Percentiles rank a stretch among this genome's conserved stretches.
Evolutionary conservation across 225 moss, liverwort and hornwort genomes (phyloP).

Genomic region (Ulota crispa): DNA sequence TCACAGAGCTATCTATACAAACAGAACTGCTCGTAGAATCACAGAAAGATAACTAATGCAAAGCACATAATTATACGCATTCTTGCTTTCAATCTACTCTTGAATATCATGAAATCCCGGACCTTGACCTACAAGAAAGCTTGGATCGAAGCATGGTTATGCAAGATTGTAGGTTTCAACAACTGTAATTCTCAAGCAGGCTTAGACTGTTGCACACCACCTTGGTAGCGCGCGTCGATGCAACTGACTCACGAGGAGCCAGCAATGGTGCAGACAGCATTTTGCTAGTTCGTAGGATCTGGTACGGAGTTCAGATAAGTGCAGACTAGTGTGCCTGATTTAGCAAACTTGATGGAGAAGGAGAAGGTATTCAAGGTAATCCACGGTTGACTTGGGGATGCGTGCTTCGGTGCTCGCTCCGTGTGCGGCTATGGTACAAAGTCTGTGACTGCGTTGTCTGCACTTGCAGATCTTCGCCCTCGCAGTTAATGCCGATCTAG

Average conservation of each 20-base stretch:
- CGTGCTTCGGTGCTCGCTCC: not conserved
- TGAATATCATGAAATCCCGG: not conserved
- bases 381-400: not conserved
- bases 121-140: not conserved
- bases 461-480: not conserved
- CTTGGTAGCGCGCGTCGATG: not conserved
- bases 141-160: not conserved
- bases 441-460: not conserved
- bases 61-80: not conserved
- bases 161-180: not conserved
- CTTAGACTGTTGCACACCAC: not conserved
- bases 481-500: not conserved
- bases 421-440: too few relatives aligned
- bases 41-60: not conserved
- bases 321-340: not conserved
- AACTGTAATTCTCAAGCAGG: not conserved
- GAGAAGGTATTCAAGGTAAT: not conserved
- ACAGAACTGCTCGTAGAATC: not conserved
- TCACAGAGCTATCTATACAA: too few relatives aligned
- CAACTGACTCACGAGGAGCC: not conserved
- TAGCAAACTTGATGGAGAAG: not conserved
- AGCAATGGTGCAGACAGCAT: not conserved
- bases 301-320: not conserved
- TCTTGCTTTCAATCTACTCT: not conserved
- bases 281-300: not conserved